These are phyloP conservation scores for Excoecaria agallocha DNA, from an alignment of 345 rosid genomes.

Conservation along the genomic window DNA sequence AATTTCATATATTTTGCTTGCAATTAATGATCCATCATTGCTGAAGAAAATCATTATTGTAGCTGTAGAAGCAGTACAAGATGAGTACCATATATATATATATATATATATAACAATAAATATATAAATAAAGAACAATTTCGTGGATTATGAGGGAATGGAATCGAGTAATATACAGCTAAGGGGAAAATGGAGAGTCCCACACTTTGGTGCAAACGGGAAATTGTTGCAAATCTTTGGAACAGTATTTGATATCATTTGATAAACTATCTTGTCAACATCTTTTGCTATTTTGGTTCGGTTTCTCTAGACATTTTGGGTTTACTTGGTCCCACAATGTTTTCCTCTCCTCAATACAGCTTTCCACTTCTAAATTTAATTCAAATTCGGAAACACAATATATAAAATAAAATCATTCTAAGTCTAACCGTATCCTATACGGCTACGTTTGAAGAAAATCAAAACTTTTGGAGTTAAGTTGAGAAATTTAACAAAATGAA, in stretches of 20 bases:
- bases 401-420: background rate
- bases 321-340: constrained; percentile 22
- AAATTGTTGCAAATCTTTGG: constrained; percentile 29
- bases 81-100: background rate
- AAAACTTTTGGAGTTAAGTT: no score
- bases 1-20: constrained; percentile 7
- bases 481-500: no score
- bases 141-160: background rate
- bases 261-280: constrained; percentile 11
- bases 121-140: no score
- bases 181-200: background rate
- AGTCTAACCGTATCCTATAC: background rate
- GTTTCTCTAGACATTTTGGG: background rate
- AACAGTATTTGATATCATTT: constrained; percentile 16
- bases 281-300: constrained; percentile 11
- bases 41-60: background rate
- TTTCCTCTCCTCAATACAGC: no score
- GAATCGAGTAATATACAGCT: constrained; percentile 1
- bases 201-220: constrained; percentile 14
- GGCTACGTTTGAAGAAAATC: background rate
- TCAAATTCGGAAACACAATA: background rate
- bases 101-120: no score
- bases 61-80: background rate
- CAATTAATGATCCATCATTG: background rate
- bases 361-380: background rate